These are phyloP conservation scores for Jacaranda copaia DNA, from an alignment of 257 asterid genomes.

Conservation along the genomic window DNA sequence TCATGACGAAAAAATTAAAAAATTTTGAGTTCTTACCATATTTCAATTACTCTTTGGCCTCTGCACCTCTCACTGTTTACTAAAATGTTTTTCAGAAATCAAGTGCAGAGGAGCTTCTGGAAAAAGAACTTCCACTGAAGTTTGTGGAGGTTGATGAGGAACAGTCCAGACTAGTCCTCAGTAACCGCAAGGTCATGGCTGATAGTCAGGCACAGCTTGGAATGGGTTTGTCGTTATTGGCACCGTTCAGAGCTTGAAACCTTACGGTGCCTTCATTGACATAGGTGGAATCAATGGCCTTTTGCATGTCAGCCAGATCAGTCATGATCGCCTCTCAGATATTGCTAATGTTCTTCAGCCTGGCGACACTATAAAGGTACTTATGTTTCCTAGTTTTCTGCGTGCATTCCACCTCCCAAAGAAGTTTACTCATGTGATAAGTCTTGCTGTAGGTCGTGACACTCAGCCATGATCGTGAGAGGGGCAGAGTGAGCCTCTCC, in stretches of 20 bases:
- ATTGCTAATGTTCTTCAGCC: conserved; percentile 94
- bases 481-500: conserved; percentile 95
- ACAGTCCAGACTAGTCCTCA: conserved; percentile 83
- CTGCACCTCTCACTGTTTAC: too few species aligned
- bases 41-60: too few species aligned
- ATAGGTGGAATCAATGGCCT: conserved; percentile 97
- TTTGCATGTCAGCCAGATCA: conserved; percentile 93
- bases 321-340: conserved; percentile 95
- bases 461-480: conserved; percentile 97
- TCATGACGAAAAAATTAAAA: background rate
- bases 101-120: conserved; percentile 87
- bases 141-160: conserved; percentile 95
- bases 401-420: background rate
- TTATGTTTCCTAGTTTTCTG: conserved; percentile 4
- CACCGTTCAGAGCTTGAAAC: conserved; percentile 93
- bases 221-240: conserved; percentile 91
- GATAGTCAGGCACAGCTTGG: conserved; percentile 98
- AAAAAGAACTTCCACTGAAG: conserved; percentile 84
- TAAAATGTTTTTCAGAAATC: conserved; percentile 63
- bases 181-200: conserved; percentile 97
- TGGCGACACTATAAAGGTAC: conserved; percentile 92
- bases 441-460: conserved; percentile 77
- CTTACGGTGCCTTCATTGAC: conserved; percentile 97
- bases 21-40: too few species aligned
- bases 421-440: conserved; percentile 30